phyloP scores from a whole-genome alignment of 139 green algal species.

The Micromonas commoda region DNA sequence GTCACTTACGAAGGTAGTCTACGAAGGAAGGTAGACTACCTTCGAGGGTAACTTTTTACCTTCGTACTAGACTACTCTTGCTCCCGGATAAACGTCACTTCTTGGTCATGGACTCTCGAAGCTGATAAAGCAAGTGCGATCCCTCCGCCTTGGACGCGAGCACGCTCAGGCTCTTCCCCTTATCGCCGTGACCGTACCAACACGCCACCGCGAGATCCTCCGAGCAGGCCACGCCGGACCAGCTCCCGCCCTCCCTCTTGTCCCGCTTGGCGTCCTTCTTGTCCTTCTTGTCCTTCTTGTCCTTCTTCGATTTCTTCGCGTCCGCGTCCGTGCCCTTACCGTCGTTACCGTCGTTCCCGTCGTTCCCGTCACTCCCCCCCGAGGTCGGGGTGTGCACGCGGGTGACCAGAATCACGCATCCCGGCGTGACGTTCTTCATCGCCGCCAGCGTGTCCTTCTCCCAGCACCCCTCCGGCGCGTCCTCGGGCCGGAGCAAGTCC shows the following conservation, averaged over 20 bases:
- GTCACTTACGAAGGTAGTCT: no score
- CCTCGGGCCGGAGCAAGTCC: background rate
- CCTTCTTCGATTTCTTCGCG: background rate
- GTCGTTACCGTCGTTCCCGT: background rate
- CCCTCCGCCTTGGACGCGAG: slow-evolving; percentile 2
- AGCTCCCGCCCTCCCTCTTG: background rate
- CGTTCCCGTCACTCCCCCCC: background rate
- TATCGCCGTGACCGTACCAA: background rate
- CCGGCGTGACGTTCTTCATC: background rate
- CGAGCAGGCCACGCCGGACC: background rate
- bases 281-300: background rate
- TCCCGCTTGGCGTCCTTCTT: background rate
- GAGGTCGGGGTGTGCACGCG: no score
- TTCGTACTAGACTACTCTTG: no score
- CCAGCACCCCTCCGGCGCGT: background rate
- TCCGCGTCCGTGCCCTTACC: background rate
- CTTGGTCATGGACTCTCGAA: background rate
- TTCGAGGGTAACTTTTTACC: no score
- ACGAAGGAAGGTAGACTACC: no score
- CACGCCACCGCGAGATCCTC: background rate
- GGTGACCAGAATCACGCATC: slow-evolving; percentile 2
- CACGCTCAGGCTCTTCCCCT: slow-evolving; percentile 4
- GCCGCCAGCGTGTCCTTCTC: background rate
- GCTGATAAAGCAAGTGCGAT: background rate
- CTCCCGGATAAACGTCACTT: no score